Base-by-base conservation (phyloP, 2,329 filamentous ascomycete species). In the Cercospora sp. region DNA sequence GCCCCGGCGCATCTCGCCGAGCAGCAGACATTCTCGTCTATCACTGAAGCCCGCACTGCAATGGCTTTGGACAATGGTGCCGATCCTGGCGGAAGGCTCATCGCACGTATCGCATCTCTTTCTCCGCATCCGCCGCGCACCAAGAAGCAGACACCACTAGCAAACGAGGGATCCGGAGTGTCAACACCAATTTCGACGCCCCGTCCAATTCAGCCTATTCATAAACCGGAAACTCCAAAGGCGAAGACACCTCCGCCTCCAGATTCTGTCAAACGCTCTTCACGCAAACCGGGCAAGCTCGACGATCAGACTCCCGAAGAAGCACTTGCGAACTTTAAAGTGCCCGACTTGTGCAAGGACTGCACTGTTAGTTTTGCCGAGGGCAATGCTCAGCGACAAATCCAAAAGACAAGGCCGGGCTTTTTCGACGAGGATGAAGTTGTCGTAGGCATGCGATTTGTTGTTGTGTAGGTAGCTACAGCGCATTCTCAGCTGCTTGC, bases 361-460 rank as follows among this genome's bases (percentile, higher is more conserved):
- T 74, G 73, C 64, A 64, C 68, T 9, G 67, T 76, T 8, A 72
- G 62, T 36, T 77, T 74, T 64, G 72, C 71, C 16, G 60, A 68
- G 2, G 72, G 74, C 10, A 70, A 72, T 26, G 71, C 77, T 53
- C 68, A 81, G 63, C 77, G 81, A 62, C 80, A 82, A 69, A 73
- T 82, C 1, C 75, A 74, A 53, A 76, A 79, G 55, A 79, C 80
- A 67, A 74, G 80, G 64, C 72, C 75, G 26, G 81, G 81, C 6
- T 67, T 75, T 23, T 83, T 83, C 67, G 72, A 71, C 26, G 81
- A 83, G 72, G 76, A 80, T 3, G 75, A 76, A 28, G 74, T 83
- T 36, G 74, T 83, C 10, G 76, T 80, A 23, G 81, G 80, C 1
- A 77, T 82, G 67, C 75, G 81, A 51, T 82, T 81, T 70, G 76